A percentile compares a stretch with the other conserved stretches of the same genome.
Conservation (phyloP, 441 rosid genomes). For the Aquilaria agallochum region DNA sequence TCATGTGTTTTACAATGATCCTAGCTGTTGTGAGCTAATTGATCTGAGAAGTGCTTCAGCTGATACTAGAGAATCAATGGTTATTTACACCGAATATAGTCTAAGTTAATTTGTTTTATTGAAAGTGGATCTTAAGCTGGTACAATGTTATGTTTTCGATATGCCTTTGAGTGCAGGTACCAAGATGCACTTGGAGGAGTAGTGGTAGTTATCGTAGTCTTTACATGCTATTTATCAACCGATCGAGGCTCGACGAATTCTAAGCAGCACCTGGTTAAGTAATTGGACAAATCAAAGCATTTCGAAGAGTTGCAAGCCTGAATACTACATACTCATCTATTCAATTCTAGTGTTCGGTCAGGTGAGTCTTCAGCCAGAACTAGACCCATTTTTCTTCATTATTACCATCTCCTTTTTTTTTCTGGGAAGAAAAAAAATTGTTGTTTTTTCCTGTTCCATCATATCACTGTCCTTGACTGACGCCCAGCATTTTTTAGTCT, state of each 20-base stretch:
- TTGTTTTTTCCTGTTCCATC: no score
- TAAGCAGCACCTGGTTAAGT: conserved; percentile 93
- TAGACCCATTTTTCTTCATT: neutral
- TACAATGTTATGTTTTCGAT: neutral
- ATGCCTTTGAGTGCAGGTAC: conserved; percentile 49
- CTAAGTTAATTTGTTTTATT: no score
- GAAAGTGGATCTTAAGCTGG: no score
- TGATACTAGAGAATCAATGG: no score
- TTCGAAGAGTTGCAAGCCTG: conserved; percentile 50
- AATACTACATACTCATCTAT: conserved; percentile 58
- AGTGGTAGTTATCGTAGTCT: conserved; percentile 70
- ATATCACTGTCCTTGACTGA: no score
- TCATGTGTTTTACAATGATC: no score
- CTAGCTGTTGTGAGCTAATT: no score
- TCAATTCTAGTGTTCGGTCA: conserved; percentile 85
- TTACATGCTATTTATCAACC: conserved; percentile 63
- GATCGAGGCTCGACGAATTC: conserved; percentile 73
- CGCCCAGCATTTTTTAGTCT: no score
- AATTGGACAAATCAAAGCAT: conserved; percentile 90
- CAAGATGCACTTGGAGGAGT: conserved; percentile 82
- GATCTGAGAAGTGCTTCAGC: no score
- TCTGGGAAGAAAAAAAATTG: no score
- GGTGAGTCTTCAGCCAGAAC: conserved; percentile 38
- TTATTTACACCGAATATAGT: no score
- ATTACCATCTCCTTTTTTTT: no score